phyloP scores from a whole-genome alignment of 2,329 filamentous ascomycete species.

The Exophiala viscosa region DNA sequence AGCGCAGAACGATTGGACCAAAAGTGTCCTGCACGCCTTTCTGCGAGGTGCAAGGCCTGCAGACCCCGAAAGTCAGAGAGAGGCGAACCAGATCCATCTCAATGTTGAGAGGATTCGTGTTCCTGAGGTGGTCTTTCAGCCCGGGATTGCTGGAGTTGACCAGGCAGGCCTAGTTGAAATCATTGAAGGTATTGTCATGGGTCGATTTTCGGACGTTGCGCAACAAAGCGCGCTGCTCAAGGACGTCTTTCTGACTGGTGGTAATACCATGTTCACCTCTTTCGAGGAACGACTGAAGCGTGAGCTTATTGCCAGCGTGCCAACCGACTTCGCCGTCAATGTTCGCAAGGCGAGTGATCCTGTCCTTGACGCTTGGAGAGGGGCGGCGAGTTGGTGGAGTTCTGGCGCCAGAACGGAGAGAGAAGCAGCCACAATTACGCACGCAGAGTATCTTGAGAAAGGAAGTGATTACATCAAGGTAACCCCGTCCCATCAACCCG shows the following conservation, averaged over 20 bases:
- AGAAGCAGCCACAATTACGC: slow-evolving; percentile 65
- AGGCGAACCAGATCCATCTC: slow-evolving; percentile 85
- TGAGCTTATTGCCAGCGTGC: slow-evolving; percentile 70
- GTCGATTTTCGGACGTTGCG: slow-evolving; percentile 61
- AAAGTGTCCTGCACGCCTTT: slow-evolving; percentile 85
- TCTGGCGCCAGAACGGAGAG: slow-evolving; percentile 53
- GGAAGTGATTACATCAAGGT: slow-evolving; percentile 90
- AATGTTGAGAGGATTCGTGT: slow-evolving; percentile 96
- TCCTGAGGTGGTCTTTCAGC: slow-evolving; percentile 89
- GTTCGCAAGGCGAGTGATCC: slow-evolving; percentile 73
- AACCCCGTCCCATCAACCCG: slow-evolving; percentile 16
- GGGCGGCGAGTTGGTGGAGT: slow-evolving; percentile 78
- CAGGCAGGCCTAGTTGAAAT: slow-evolving; percentile 94
- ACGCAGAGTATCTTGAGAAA: slow-evolving; percentile 85
- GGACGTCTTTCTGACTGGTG: slow-evolving; percentile 93
- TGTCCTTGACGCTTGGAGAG: slow-evolving; percentile 85
- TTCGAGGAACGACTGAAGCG: slow-evolving; percentile 77
- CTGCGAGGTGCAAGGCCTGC: slow-evolving; percentile 82
- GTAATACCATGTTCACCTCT: slow-evolving; percentile 77
- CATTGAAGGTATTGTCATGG: slow-evolving; percentile 79
- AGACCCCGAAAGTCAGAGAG: slow-evolving; percentile 70
- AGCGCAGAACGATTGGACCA: slow-evolving; percentile 92
- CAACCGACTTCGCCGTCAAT: slow-evolving; percentile 62
- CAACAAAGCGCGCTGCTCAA: slow-evolving; percentile 68
- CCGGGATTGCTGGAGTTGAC: slow-evolving; percentile 84